These are phyloP conservation scores for Nicotiana knightiana DNA, from an alignment of 257 asterid genomes.

Conservation along the genomic window DNA sequence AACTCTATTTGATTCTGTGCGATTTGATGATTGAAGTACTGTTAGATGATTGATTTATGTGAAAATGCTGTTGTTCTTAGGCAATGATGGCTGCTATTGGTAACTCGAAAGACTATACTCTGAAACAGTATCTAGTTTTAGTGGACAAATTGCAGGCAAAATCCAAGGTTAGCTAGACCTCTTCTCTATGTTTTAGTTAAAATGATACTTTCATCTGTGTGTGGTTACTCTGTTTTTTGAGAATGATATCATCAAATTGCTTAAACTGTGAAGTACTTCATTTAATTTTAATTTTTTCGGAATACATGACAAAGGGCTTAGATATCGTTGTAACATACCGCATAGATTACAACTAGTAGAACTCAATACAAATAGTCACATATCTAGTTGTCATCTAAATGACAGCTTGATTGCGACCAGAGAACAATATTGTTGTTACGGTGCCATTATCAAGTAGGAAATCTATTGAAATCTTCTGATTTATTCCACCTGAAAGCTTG, in stretches of 20 bases:
- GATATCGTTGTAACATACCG: background rate
- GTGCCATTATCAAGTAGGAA: background rate
- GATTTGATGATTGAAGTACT: background rate
- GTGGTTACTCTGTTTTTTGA: background rate
- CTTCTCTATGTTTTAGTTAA: background rate
- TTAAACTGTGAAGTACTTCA: background rate
- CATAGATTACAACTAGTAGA: background rate
- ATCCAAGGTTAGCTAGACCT: constrained; percentile 48
- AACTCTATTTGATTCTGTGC: background rate
- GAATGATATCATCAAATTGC: background rate
- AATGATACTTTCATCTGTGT: background rate
- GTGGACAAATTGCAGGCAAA: constrained; percentile 58
- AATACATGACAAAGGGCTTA: background rate
- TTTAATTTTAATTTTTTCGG: background rate
- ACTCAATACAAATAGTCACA: background rate
- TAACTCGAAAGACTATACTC: constrained; percentile 64
- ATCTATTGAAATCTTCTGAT: background rate
- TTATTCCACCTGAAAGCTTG: background rate
- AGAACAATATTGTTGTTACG: background rate
- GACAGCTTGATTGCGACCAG: too few relatives aligned
- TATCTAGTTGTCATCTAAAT: background rate
- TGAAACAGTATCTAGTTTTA: constrained; percentile 63
- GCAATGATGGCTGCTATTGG: constrained; percentile 72
- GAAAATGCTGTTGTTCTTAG: constrained; percentile 20
- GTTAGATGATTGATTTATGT: constrained; percentile 1